Base-by-base conservation (phyloP, 805 yeast genomes). In the Metschnikowia kofuensis region DNA sequence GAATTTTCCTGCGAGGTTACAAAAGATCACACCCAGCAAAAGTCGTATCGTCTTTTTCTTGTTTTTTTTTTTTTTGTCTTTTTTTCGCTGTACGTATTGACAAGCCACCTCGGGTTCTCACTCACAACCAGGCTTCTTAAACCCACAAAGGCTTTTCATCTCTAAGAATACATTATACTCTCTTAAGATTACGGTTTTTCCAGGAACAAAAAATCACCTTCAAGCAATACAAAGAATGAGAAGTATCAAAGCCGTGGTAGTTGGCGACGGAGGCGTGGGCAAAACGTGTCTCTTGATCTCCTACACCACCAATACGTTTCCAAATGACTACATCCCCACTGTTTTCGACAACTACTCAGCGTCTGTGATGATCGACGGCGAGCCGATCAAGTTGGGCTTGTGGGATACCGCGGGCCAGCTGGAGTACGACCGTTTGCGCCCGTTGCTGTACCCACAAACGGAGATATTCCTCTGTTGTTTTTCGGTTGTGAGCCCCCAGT, bases 331-430 rank as follows among this genome's bases (percentile, higher is more conserved):
- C 66, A 86, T 90, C 50, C 97, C 97, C 43, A 90, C 97, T 0
- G 96, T 90, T 15, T 90, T 90, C 61, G 97, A 90, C 65, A 89
- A 90, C 68, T 90, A 90, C 66, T 81, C 96, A 2, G 92, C 96
- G 14, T 85, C 85, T 38, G 89, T 90, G 27, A 80, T 89, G 77
- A 84, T 84, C 16, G 92, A 86, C 59, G 85, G 87, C 29, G 89
- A 85, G 60, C 87, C 89, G 47, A 84, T 87, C 60, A 89, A 88
- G 61, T 75, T 90, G 44, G 96, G 95, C 26, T 76, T 90, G 40
- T 90, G 96, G 96, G 97, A 90, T 78, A 90, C 97, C 13, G 96
- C 97, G 3, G 97, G 97, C 28, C 96, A 90, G 68, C 86, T 87
- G 61, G 96, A 89, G 64, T 89, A 89, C 66, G 96, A 90, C 65